A percentile compares a stretch with the other conserved stretches of the same genome.
Evolutionary conservation across 768 basidiomycete species (phyloP).

Genomic region (Lactarius indigo): DNA sequence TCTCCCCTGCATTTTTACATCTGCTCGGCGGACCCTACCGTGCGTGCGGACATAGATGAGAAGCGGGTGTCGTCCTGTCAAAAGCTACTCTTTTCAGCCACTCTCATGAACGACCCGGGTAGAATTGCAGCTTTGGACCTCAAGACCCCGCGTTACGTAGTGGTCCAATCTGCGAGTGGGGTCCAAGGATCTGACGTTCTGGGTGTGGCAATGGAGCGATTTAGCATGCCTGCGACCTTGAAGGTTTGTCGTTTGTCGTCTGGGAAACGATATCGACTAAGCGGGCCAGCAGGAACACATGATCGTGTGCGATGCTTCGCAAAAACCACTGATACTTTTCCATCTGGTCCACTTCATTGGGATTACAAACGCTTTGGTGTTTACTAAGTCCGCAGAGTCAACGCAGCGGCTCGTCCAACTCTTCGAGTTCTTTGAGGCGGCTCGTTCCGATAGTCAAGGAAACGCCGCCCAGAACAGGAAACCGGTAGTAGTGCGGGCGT

Average conservation of each 20-base stretch:
- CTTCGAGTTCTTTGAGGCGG: constrained; percentile 75
- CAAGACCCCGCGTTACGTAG: constrained; percentile 79
- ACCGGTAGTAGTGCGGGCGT: constrained; percentile 56
- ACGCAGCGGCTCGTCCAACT: constrained; percentile 77
- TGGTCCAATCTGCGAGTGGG: constrained; percentile 54
- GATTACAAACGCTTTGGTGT: constrained; percentile 76
- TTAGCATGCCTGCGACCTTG: constrained; percentile 77
- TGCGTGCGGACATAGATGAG: constrained; percentile 55
- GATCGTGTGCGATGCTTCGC: constrained; percentile 69
- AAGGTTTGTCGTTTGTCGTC: constrained; percentile 44
- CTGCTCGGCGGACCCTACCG: constrained; percentile 39
- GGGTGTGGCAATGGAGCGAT: constrained; percentile 66
- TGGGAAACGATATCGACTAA: constrained; percentile 3
- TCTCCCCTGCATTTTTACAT: constrained; percentile 58
- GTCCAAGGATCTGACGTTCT: constrained; percentile 38
- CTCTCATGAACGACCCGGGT: constrained; percentile 90
- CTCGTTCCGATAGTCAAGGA: constrained; percentile 30
- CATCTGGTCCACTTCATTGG: constrained; percentile 66
- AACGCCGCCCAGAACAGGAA: constrained; percentile 25
- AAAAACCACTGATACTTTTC: constrained; percentile 89
- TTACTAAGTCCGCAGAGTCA: constrained; percentile 96
- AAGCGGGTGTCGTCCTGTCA: constrained; percentile 69
- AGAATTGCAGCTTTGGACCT: constrained; percentile 82
- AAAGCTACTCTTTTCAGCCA: constrained; percentile 95
- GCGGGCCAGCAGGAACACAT: constrained; percentile 67